Evolutionary conservation across 148 eudicot genomes (phyloP), one percentile per base, ranked within the genome.

Genomic region (Spergularia marina): DNA sequence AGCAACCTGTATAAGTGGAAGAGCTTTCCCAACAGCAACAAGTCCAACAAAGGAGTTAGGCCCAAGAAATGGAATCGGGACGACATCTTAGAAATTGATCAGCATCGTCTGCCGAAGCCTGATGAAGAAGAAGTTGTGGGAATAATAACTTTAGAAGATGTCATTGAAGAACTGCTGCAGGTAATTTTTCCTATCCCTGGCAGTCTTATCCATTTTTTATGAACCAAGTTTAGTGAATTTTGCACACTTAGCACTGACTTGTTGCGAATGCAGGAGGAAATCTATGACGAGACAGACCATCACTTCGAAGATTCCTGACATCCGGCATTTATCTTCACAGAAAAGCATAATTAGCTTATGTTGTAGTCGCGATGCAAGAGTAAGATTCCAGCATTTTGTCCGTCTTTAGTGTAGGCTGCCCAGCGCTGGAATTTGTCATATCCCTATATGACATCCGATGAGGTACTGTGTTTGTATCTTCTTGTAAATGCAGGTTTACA

Each of bases 201-300:
- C 21, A 11, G 10, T 47, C 14, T 18, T 44, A n/a, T 47, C 14
- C 18, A 18, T 10, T 18, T 47, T 7, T 60, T 4, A 12, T 44
- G 70, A 44, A 16, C 34, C 34, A 67, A 47, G 52, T 53, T 67
- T 17, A 55, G 3, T 12, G 23, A 51, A n/a, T 20, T 16, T 15
- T 66, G 53, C 4, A 18, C n/a, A 18, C n/a, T 54, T 30, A 5
- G 23, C 30, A 64, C 39, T 47, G 41, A 21, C 44, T 34, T 25
- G 8, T 15, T 67, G 13, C 53, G 16, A 60, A 53, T 83, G 84
- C 79, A 94, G 98, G 98, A 92, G 88, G 98, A 94, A 86, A 94
- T 94, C n/a, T 94, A 84, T 79, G 98, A 94, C 55, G 98, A 94
- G 80, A 94, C 96, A 7, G 98, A 92, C 79, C 96, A 91, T 69